Evolutionary conservation across 2,329 filamentous ascomycete genomes (phyloP).

Genomic region (Pseudocercospora fuligena): DNA sequence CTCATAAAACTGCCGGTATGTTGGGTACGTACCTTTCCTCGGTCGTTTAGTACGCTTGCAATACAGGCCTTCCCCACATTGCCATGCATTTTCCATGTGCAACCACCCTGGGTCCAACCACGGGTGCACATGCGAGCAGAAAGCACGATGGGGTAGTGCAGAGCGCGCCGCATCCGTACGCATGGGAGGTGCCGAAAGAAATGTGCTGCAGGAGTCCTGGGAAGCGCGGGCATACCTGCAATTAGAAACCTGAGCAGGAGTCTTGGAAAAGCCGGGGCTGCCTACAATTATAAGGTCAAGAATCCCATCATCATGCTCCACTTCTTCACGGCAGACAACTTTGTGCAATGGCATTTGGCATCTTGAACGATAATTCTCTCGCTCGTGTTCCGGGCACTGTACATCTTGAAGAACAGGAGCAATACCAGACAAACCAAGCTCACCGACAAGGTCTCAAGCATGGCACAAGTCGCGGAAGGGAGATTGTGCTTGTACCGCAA

Average conservation of each 20-base stretch:
- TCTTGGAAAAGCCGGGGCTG: not conserved
- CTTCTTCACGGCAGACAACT: not conserved
- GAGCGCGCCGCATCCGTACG: not conserved
- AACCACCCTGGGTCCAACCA: not conserved
- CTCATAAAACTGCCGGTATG: not conserved
- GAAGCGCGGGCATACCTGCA: not conserved
- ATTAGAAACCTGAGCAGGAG: not conserved
- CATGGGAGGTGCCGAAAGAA: not conserved
- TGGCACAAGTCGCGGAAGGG: conserved; percentile 30
- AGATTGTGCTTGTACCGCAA: conserved; percentile 87
- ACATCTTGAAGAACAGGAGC: not conserved
- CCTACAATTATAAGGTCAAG: not conserved
- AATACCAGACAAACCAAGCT: not conserved
- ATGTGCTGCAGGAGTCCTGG: not conserved
- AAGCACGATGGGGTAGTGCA: not conserved
- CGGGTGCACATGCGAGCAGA: not conserved
- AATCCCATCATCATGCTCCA: not conserved
- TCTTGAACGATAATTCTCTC: not conserved
- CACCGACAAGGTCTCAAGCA: not conserved
- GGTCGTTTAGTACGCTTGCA: not conserved
- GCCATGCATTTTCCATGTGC: conserved; percentile 1
- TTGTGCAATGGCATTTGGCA: not conserved
- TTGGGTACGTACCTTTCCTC: not conserved
- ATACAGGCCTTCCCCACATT: not conserved
- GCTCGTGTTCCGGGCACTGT: not conserved